phyloP scores from a whole-genome alignment of 306 rosid species.

The Prinsepia uniflora region DNA sequence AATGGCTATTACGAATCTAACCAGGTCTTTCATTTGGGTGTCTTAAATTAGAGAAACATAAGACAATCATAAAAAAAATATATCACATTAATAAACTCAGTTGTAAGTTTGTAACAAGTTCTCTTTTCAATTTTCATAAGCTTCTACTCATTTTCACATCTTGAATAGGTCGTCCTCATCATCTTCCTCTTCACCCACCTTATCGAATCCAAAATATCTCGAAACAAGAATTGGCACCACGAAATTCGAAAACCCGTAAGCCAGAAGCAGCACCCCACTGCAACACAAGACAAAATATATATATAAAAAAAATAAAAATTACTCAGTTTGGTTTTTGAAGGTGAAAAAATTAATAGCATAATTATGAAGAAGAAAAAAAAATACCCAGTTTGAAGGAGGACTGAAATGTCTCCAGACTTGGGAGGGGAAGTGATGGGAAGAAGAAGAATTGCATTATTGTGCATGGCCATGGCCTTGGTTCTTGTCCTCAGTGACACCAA shows the following conservation, averaged over 20 bases:
- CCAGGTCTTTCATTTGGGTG: no score
- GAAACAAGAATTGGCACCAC: slow-evolving; percentile 43
- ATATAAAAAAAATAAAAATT: neutral
- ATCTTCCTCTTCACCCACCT: slow-evolving; percentile 26
- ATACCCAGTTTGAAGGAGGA: slow-evolving; percentile 42
- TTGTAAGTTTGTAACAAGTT: no score
- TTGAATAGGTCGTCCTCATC: slow-evolving; percentile 22
- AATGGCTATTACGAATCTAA: no score
- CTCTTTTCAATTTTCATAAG: neutral
- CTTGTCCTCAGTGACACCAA: slow-evolving; percentile 8
- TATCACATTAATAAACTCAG: no score
- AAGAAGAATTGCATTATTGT: slow-evolving; percentile 20
- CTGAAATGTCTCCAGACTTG: slow-evolving; percentile 36
- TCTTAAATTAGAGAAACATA: no score
- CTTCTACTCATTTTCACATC: neutral
- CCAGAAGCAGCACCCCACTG: slow-evolving; percentile 46
- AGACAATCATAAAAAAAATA: no score
- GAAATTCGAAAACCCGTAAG: slow-evolving; percentile 45
- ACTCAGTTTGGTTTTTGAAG: neutral
- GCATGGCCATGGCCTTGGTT: slow-evolving; percentile 34
- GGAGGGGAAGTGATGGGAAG: slow-evolving; percentile 28
- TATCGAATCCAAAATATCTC: slow-evolving; percentile 33
- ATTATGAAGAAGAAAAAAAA: slow-evolving; percentile 2
- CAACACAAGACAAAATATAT: slow-evolving; percentile 6
- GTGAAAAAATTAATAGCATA: neutral